Evolutionary conservation across 345 rosid genomes (phyloP).

Genomic region (Ricinus communis): DNA sequence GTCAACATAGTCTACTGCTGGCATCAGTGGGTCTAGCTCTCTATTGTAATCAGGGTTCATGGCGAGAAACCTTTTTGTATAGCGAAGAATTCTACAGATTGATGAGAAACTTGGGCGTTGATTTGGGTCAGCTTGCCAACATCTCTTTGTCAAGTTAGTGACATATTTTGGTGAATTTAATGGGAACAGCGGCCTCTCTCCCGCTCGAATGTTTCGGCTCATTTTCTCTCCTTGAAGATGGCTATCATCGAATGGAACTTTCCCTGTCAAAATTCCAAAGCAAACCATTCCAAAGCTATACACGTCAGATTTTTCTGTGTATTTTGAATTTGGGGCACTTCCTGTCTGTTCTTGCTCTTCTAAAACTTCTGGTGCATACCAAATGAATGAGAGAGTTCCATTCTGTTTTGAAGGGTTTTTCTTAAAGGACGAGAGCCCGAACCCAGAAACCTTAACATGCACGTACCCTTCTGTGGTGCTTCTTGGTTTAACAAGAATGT

Average conservation of each 20-base stretch:
- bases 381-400: slow-evolving; percentile 23
- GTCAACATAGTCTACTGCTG: slow-evolving; percentile 25
- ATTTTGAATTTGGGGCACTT: background rate
- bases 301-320: slow-evolving; percentile 31
- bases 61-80: slow-evolving; percentile 23
- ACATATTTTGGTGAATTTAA: slow-evolving; percentile 26
- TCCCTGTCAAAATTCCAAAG: slow-evolving; percentile 34
- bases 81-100: slow-evolving; percentile 35
- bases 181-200: slow-evolving; percentile 34
- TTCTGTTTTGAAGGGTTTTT: slow-evolving; percentile 16
- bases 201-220: slow-evolving; percentile 33
- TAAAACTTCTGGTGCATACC: slow-evolving; percentile 34
- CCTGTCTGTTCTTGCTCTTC: slow-evolving; percentile 31
- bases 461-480: slow-evolving; percentile 19
- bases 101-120: slow-evolving; percentile 32
- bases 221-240: slow-evolving; percentile 35
- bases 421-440: slow-evolving; percentile 26
- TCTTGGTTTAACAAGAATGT: slow-evolving; percentile 26
- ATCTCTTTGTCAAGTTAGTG: slow-evolving; percentile 29
- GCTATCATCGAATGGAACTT: slow-evolving; percentile 35
- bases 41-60: slow-evolving; percentile 24
- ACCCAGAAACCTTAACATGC: slow-evolving; percentile 33
- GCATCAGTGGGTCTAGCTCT: slow-evolving; percentile 23
- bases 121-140: slow-evolving; percentile 34
- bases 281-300: slow-evolving; percentile 37